These are phyloP conservation scores for Isatis tinctoria DNA, from an alignment of 345 rosid genomes.

Conservation along the genomic window DNA sequence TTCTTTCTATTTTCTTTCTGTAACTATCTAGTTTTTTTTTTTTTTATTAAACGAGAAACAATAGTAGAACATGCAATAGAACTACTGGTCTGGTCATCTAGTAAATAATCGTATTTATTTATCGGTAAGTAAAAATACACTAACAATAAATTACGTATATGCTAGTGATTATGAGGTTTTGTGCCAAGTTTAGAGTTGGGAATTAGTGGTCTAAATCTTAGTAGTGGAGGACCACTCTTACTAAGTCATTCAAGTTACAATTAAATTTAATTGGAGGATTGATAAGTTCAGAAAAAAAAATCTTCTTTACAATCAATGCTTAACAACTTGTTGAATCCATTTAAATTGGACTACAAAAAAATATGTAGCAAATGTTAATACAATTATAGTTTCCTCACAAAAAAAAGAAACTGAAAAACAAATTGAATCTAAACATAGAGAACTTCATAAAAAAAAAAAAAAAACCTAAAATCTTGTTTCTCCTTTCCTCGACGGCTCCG, in stretches of 20 bases:
- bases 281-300: neutral
- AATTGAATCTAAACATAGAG: too few relatives aligned
- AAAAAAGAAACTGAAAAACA: neutral
- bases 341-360: neutral
- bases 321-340: neutral
- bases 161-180: too few relatives aligned
- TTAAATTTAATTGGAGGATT: neutral
- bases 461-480: too few relatives aligned
- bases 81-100: neutral
- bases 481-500: too few relatives aligned
- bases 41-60: too few relatives aligned
- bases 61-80: neutral
- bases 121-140: neutral
- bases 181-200: neutral
- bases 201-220: neutral
- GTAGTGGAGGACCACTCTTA: slow-evolving; percentile 25
- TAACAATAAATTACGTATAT: neutral
- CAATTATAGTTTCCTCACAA: neutral
- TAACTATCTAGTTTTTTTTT: too few relatives aligned
- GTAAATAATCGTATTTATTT: neutral
- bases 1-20: too few relatives aligned
- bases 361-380: neutral
- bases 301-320: neutral
- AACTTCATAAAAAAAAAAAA: too few relatives aligned
- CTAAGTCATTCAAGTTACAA: neutral